Evolutionary conservation across 2,329 filamentous ascomycete genomes (phyloP).

Genomic region (Ascomycota sp.): DNA sequence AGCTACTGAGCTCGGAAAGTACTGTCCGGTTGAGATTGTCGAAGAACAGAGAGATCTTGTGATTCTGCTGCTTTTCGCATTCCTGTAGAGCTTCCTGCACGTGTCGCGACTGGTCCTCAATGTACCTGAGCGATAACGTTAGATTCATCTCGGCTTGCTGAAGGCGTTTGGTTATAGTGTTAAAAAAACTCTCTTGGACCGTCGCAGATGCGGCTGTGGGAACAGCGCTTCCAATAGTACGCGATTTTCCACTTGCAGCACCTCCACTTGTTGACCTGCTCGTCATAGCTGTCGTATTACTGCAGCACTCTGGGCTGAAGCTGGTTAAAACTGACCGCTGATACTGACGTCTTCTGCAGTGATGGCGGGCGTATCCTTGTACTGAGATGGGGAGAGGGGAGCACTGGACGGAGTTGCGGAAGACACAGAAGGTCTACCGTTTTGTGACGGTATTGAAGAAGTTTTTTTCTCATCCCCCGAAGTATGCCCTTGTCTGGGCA

Average conservation of each 20-base stretch:
- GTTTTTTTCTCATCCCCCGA: too few relatives aligned
- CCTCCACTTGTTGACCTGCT: constrained; percentile 2
- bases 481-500: too few relatives aligned
- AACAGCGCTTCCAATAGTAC: constrained; percentile 9
- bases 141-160: constrained; percentile 84
- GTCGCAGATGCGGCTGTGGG: constrained; percentile 37
- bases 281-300: constrained; percentile 1
- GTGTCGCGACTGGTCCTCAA: constrained; percentile 85
- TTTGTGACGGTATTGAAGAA: too few relatives aligned
- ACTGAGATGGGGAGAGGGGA: too few relatives aligned
- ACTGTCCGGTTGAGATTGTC: constrained; percentile 76
- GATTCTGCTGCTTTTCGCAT: constrained; percentile 70
- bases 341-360: too few relatives aligned
- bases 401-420: too few relatives aligned
- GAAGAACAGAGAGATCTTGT: constrained; percentile 67
- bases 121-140: constrained; percentile 82
- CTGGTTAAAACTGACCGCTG: too few relatives aligned
- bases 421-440: too few relatives aligned
- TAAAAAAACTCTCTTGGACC: constrained; percentile 95
- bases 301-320: constrained; percentile 1
- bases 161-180: constrained; percentile 81
- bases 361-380: too few relatives aligned
- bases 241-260: constrained; percentile 7
- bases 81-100: constrained; percentile 71
- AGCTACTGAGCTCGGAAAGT: constrained; percentile 54